A percentile compares a stretch with the other conserved stretches of the same genome.
These are phyloP conservation scores for Pilaira anomala DNA, from an alignment of 192 early-diverging fungal genomes.

Conservation along the genomic window DNA sequence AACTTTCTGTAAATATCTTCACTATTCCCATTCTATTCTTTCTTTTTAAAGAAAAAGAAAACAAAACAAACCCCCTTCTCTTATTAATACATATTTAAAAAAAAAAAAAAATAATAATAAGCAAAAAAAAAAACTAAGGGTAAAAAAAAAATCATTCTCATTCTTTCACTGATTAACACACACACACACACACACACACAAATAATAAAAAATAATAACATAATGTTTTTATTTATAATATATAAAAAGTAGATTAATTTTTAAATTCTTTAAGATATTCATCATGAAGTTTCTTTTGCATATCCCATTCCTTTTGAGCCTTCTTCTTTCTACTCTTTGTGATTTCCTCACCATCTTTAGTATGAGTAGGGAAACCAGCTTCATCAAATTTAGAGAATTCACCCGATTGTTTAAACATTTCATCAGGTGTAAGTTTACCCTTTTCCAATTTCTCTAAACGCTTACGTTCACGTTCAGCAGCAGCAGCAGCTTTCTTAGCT, in stretches of 20 bases:
- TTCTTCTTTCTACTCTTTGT: slow-evolving; percentile 85
- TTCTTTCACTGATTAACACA: too few relatives aligned
- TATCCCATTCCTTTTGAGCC: slow-evolving; percentile 80
- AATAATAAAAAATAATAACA: too few relatives aligned
- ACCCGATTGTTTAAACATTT: slow-evolving; percentile 76
- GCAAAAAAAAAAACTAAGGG: too few relatives aligned
- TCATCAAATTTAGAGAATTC: slow-evolving; percentile 79
- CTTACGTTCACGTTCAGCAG: slow-evolving; percentile 60
- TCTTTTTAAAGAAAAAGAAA: not conserved
- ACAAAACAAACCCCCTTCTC: not conserved
- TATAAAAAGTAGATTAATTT: too few relatives aligned
- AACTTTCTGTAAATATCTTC: not conserved
- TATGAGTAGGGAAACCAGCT: slow-evolving; percentile 82
- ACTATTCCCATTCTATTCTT: not conserved
- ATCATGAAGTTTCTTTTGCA: slow-evolving; percentile 85
- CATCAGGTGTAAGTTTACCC: slow-evolving; percentile 70
- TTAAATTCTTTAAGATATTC: slow-evolving; percentile 65
- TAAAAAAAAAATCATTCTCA: too few relatives aligned
- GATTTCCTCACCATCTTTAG: slow-evolving; percentile 78
- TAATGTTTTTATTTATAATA: too few relatives aligned
- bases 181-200: too few relatives aligned
- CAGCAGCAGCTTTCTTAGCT: slow-evolving; percentile 58
- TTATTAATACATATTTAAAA: too few relatives aligned
- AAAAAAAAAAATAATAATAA: too few relatives aligned
- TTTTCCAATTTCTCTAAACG: slow-evolving; percentile 70